Conservation (phyloP, 2,329 filamentous ascomycete species). For the Aureobasidium vineae region DNA sequence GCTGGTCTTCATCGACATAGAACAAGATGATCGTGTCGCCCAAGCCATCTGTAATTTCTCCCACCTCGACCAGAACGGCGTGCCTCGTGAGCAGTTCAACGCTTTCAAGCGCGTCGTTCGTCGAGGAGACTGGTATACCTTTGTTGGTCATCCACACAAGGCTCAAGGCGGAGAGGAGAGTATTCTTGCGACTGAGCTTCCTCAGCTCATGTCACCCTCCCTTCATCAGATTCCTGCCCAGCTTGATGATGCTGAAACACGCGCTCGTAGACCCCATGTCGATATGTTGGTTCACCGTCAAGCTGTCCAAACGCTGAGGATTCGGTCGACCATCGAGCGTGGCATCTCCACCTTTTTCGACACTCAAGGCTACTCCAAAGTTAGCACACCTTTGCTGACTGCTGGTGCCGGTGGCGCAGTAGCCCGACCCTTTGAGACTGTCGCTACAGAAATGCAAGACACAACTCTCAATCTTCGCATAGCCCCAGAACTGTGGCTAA, state of each 20-base stretch:
- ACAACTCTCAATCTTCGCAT: conserved; percentile 76
- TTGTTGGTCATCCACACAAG: conserved; percentile 25
- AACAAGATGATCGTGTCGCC: conserved; percentile 67
- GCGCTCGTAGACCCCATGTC: conserved; percentile 75
- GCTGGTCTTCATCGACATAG: conserved; percentile 80
- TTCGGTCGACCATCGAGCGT: conserved; percentile 72
- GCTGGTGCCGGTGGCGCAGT: conserved; percentile 81
- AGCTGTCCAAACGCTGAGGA: conserved; percentile 65
- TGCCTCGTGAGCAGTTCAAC: conserved; percentile 52
- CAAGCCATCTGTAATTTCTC: conserved; percentile 74
- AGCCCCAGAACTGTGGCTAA: conserved; percentile 92
- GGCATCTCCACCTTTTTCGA: conserved; percentile 73
- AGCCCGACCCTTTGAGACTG: conserved; percentile 81
- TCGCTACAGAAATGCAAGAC: conserved; percentile 70
- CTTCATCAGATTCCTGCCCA: conserved; percentile 74
- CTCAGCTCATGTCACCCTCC: conserved; percentile 71
- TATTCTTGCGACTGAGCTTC: conserved; percentile 65
- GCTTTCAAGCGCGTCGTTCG: conserved; percentile 65
- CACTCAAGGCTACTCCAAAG: conserved; percentile 72
- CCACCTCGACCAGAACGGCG: conserved; percentile 45
- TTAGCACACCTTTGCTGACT: conserved; percentile 85
- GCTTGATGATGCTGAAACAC: conserved; percentile 68
- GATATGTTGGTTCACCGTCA: conserved; percentile 76
- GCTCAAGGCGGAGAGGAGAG: conserved; percentile 71
- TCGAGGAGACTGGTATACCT: conserved; percentile 72